Evolutionary conservation across 768 basidiomycete genomes (phyloP).

Genomic region (Tremella mesenterica): DNA sequence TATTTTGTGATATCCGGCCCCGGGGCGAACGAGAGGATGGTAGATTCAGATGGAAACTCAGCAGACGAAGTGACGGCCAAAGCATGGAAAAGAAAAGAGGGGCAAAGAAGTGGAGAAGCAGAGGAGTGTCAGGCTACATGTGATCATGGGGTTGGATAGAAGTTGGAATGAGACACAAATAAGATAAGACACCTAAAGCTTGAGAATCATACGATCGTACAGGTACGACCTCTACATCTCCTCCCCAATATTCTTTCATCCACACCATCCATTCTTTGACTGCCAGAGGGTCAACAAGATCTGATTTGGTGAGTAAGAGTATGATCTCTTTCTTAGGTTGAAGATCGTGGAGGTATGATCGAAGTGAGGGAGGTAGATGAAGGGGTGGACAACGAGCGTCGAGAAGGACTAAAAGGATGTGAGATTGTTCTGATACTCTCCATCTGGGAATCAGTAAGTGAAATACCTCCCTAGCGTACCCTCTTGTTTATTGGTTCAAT

Average conservation of each 20-base stretch:
- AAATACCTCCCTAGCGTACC: neutral
- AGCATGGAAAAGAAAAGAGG: no score
- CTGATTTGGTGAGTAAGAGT: slow-evolving; percentile 79
- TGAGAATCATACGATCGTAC: slow-evolving; percentile 13
- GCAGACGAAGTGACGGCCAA: no score
- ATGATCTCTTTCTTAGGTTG: slow-evolving; percentile 73
- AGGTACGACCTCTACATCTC: slow-evolving; percentile 47
- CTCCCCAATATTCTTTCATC: slow-evolving; percentile 44
- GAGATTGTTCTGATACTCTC: slow-evolving; percentile 90
- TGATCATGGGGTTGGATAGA: no score
- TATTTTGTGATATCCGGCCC: no score
- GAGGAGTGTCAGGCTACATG: no score
- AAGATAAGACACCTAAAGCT: neutral
- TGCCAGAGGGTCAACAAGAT: slow-evolving; percentile 60
- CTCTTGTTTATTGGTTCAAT: neutral
- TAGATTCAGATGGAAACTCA: no score
- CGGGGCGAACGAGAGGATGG: no score
- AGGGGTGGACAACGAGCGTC: slow-evolving; percentile 89
- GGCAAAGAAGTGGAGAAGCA: no score
- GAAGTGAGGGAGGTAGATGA: slow-evolving; percentile 87
- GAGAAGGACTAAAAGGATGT: slow-evolving; percentile 88
- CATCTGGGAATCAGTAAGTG: slow-evolving; percentile 48
- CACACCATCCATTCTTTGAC: slow-evolving; percentile 36
- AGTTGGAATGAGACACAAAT: slow-evolving; percentile 11
- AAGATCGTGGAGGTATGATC: slow-evolving; percentile 57